Base-by-base conservation (phyloP, 2,329 filamentous ascomycete genomes). In the Diaporthe sp. region DNA sequence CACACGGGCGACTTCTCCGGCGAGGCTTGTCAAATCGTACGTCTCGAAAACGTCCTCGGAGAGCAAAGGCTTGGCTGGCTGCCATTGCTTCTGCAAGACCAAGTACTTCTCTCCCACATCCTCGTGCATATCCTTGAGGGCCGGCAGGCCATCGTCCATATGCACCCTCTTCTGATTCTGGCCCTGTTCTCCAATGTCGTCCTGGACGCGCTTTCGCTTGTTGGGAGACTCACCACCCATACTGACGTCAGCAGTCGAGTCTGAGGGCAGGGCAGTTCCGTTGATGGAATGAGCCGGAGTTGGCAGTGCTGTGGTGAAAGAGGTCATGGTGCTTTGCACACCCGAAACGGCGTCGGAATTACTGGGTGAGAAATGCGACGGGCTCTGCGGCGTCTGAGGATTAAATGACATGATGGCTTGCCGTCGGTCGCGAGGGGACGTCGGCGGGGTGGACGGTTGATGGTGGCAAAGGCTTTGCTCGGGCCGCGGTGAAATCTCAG, bases 61-160 rank as follows among this genome's bases (percentile, higher is more conserved):
- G 73, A 86, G 81, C 75, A 84, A 82, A 72, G 88, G 88, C 74
- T 85, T 83, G 65, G 87, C 85, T 76, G 85, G 80, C 78, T 61
- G 58, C 74, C 74, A 75, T 15, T 61, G 39, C 72, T 47, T 90
- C 87, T 88, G 89, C 87, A 90, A 90, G 84, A 93, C 86, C 80
- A 92, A 87, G 84, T 92, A 92, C 85, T 92, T 92, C 80, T 88
- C 85, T 83, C 91, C 91, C 76, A 93, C 90, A 86, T 93, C 90
- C 80, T 90, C 83, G 81, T 92, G 91, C 79, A 93, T 86, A 83
- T 91, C 88, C 79, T 92, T 87, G 83, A 92, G 91, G 84, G 88
- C 88, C 78, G 89, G 85, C 83, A 86, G 88, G 84, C 88, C 86
- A 81, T 88, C 87, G 85, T 92, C 90, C 83, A 90, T 83, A 78